phyloP scores from a whole-genome alignment of 345 rosid genomes.

The Eucalyptus decipiens region DNA sequence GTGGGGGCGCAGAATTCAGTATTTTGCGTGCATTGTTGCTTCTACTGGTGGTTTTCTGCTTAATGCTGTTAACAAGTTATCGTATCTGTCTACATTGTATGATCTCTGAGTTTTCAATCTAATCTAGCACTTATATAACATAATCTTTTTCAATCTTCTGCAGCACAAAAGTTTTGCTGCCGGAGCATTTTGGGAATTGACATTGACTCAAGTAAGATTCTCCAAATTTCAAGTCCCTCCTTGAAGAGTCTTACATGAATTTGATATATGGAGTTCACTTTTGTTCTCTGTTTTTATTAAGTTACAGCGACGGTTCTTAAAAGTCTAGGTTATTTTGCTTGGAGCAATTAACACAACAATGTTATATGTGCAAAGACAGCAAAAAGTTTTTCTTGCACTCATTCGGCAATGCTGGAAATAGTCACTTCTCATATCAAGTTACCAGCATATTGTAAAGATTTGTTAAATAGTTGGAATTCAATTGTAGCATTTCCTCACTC shows the following conservation, averaged over 20 bases:
- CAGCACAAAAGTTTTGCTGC: conserved; percentile 81
- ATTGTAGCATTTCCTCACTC: neutral
- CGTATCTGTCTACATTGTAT: neutral
- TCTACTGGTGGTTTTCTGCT: neutral
- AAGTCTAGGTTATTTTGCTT: neutral
- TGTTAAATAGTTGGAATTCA: neutral
- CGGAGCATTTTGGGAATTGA: conserved; percentile 75
- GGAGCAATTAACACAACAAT: neutral
- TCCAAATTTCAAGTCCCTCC: neutral
- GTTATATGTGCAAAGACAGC: neutral
- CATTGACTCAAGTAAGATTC: conserved; percentile 77
- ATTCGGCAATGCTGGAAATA: neutral
- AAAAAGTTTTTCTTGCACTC: neutral
- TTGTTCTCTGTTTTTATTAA: neutral
- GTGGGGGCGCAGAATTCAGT: neutral
- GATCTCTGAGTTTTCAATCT: neutral
- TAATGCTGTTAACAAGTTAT: neutral
- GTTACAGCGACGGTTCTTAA: neutral
- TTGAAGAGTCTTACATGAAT: neutral
- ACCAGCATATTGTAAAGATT: neutral
- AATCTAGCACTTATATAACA: neutral
- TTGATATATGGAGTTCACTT: neutral
- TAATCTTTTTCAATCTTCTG: neutral
- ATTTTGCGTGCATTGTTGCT: neutral
- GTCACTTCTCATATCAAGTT: neutral